A percentile compares a stretch with the other conserved stretches of the same genome.
phyloP scores from a whole-genome alignment of 306 rosid genomes.

The Pachyrhizus erosus region DNA sequence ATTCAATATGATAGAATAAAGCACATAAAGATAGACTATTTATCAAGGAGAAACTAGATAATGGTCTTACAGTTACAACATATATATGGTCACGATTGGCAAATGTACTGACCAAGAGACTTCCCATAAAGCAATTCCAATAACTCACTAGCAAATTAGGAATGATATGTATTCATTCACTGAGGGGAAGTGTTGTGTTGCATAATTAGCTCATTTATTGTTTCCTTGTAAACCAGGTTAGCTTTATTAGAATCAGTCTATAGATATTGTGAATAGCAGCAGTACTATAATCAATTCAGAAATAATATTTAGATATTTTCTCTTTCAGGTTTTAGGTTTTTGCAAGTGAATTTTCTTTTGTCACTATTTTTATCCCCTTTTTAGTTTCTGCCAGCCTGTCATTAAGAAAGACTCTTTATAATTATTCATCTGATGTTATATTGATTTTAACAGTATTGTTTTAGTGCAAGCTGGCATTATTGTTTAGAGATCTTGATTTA shows the following conservation, averaged over 20 bases:
- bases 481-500: constrained; percentile 29
- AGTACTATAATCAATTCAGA: neutral
- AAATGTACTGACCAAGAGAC: neutral
- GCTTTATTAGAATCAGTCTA: neutral
- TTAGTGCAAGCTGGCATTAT: constrained; percentile 13
- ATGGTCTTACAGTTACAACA: too few relatives aligned
- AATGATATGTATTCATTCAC: neutral
- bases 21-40: too few relatives aligned
- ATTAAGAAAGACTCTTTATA: constrained; percentile 13
- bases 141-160: neutral
- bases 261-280: neutral
- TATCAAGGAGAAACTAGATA: too few relatives aligned
- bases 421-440: constrained; percentile 14
- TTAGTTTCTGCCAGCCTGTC: constrained; percentile 16
- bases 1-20: too few relatives aligned
- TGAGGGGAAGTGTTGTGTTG: neutral
- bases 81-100: neutral
- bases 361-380: neutral
- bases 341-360: constrained; percentile 10
- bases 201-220: neutral
- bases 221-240: neutral
- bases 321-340: neutral
- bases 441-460: constrained; percentile 13
- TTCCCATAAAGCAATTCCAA: neutral
- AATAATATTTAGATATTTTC: neutral